Evolutionary conservation across 2,329 filamentous ascomycete species (phyloP).

Genomic region (Hypoxylon sp.): DNA sequence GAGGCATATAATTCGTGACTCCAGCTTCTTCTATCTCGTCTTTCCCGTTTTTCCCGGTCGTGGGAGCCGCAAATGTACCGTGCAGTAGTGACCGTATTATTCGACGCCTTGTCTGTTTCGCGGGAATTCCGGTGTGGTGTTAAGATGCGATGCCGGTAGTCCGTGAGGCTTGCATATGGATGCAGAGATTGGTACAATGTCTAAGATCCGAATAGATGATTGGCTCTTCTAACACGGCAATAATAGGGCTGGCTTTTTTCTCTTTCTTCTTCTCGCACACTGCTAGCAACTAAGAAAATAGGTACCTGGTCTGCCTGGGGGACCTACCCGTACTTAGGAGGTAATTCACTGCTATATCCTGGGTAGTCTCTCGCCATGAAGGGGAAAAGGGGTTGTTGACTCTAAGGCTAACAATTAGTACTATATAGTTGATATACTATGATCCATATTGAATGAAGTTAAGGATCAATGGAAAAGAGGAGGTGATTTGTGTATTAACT

Average conservation of each 20-base stretch:
- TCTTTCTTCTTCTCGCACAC: background rate
- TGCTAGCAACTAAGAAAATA: background rate
- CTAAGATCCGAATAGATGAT: constrained; percentile 20
- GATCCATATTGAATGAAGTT: background rate
- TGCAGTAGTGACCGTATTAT: background rate
- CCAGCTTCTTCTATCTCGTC: background rate
- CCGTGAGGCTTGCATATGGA: constrained; percentile 33
- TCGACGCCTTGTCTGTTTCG: background rate
- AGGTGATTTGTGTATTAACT: background rate
- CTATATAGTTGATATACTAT: background rate
- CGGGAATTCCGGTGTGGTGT: background rate
- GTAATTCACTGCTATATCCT: too few relatives aligned
- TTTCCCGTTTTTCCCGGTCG: background rate
- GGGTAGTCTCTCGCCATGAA: background rate
- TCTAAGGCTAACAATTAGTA: background rate
- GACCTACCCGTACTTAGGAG: too few relatives aligned
- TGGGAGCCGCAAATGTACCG: constrained; percentile 1
- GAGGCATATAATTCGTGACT: constrained; percentile 26
- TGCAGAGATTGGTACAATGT: constrained; percentile 27
- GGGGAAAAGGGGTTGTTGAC: background rate
- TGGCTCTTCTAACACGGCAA: constrained; percentile 10
- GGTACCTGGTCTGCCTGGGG: too few relatives aligned
- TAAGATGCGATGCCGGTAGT: constrained; percentile 32
- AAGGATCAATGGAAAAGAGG: background rate
- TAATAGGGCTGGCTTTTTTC: background rate